These are phyloP conservation scores for Terana coerulea DNA, from an alignment of 768 basidiomycete species.

Conservation along the genomic window DNA sequence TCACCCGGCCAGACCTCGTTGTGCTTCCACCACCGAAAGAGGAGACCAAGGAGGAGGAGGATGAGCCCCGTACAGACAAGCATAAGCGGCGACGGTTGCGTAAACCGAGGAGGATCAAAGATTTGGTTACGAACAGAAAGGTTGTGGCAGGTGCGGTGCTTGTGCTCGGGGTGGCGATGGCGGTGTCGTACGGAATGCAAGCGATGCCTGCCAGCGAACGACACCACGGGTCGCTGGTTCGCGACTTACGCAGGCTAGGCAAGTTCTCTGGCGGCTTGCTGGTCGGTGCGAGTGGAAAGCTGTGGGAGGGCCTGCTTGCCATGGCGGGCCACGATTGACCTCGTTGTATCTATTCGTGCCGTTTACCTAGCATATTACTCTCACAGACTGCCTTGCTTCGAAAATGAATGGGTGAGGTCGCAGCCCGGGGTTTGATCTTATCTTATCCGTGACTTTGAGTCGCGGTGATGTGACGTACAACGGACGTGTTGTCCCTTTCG, in stretches of 20 bases:
- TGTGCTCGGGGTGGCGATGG: slow-evolving; percentile 68
- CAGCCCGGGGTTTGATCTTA: slow-evolving; percentile 5
- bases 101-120: slow-evolving; percentile 27
- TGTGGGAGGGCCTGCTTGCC: slow-evolving; percentile 19
- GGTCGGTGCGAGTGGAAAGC: slow-evolving; percentile 20
- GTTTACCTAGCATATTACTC: no score
- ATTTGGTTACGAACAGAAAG: slow-evolving; percentile 25
- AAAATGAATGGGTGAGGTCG: no score
- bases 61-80: slow-evolving; percentile 25
- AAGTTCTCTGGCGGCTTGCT: slow-evolving; percentile 21
- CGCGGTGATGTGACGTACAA: slow-evolving; percentile 4
- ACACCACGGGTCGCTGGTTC: slow-evolving; percentile 10
- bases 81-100: slow-evolving; percentile 31
- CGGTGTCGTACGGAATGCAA: slow-evolving; percentile 30
- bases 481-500: slow-evolving; percentile 8
- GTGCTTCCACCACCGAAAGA: slow-evolving; percentile 42
- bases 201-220: slow-evolving; percentile 13
- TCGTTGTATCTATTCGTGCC: neutral
- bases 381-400: no score
- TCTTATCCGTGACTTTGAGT: slow-evolving; percentile 3
- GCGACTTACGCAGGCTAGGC: slow-evolving; percentile 20
- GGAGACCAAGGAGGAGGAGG: slow-evolving; percentile 17
- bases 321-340: neutral
- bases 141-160: slow-evolving; percentile 60
- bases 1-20: slow-evolving; percentile 48